These are phyloP conservation scores for Penicillium nordicum DNA, from an alignment of 2,329 filamentous ascomycete species.

Conservation along the genomic window DNA sequence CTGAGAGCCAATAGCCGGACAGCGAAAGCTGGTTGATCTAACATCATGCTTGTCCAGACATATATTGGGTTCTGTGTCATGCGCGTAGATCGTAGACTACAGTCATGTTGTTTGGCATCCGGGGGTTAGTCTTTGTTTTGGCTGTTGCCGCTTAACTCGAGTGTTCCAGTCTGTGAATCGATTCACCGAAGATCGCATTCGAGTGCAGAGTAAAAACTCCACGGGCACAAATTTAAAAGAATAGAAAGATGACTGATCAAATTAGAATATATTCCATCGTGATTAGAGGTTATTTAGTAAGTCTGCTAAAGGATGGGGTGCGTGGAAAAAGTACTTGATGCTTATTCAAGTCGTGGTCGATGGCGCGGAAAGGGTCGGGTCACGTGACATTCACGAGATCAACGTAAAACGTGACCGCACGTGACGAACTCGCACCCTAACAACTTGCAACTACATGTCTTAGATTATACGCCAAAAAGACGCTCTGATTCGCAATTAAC, in stretches of 20 bases:
- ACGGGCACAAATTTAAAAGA: neutral
- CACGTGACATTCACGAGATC: neutral
- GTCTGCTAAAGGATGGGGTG: neutral
- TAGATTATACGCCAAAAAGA: neutral
- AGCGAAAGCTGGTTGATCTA: neutral
- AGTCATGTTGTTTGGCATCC: neutral
- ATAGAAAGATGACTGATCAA: neutral
- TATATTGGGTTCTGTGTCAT: neutral
- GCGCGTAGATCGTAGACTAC: neutral
- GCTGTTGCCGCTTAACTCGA: neutral
- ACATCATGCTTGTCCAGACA: neutral
- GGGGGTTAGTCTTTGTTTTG: neutral
- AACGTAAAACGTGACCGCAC: neutral
- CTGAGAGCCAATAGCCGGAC: conserved; percentile 23
- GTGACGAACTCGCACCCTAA: conserved; percentile 2
- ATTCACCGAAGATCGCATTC: neutral
- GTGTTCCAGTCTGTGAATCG: neutral
- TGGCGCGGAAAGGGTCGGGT: neutral
- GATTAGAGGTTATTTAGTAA: neutral
- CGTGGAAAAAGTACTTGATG: neutral
- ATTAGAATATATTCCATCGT: neutral
- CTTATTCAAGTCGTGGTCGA: neutral
- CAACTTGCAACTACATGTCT: neutral
- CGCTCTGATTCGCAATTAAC: neutral
- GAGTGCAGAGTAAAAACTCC: neutral